Percentiles rank a stretch among this genome's conserved stretches.
Evolutionary conservation across 2,329 filamentous ascomycete genomes (phyloP).

Genomic region (Dothiorella sarmentorum): DNA sequence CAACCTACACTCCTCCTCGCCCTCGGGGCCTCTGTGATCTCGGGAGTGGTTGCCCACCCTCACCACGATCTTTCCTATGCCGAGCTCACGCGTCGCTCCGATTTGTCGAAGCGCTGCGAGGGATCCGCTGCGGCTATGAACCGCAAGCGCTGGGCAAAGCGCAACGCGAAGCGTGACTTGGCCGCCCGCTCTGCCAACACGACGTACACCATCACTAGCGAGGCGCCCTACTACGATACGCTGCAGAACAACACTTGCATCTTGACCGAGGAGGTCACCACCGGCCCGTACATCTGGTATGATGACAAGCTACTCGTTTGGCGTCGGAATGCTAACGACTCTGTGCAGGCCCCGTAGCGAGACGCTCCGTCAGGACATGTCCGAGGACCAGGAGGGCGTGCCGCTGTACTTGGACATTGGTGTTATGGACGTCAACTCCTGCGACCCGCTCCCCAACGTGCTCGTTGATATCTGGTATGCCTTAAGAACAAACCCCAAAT

Average conservation of each 20-base stretch:
- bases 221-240: constrained; percentile 19
- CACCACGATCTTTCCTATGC: constrained; percentile 1
- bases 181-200: constrained; percentile 15
- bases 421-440: constrained; percentile 40
- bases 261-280: constrained; percentile 26
- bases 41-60: constrained; percentile 2
- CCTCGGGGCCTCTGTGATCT: constrained; percentile 1
- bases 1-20: constrained; percentile 2
- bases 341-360: constrained; percentile 18
- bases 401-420: constrained; percentile 43
- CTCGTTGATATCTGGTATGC: constrained; percentile 38
- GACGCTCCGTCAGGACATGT: constrained; percentile 33
- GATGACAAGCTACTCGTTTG: too few species aligned
- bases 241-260: constrained; percentile 25
- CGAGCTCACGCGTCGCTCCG: background rate
- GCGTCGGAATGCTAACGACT: too few species aligned
- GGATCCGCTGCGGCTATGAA: constrained; percentile 12
- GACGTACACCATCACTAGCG: constrained; percentile 10
- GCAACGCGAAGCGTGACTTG: constrained; percentile 16
- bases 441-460: constrained; percentile 37
- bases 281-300: constrained; percentile 30
- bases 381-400: constrained; percentile 36
- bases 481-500: too few species aligned
- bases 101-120: constrained; percentile 11
- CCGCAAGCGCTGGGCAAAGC: constrained; percentile 16